Evolutionary conservation across 306 rosid genomes (phyloP).

Genomic region (cucumber (Cucumis sativus)): DNA sequence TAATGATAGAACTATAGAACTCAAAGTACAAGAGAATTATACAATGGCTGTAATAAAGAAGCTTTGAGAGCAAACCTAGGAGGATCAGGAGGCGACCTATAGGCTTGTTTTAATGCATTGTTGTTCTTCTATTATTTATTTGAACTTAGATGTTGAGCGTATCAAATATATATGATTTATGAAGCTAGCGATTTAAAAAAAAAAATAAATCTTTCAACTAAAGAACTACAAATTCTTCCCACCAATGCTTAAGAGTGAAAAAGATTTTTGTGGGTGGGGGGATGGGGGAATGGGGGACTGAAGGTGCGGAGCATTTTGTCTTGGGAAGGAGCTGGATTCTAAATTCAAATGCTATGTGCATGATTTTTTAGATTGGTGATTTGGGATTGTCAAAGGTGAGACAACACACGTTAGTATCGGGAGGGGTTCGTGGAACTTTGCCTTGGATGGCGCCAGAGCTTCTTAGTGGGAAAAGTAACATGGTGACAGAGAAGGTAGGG

Average conservation of each 20-base stretch:
- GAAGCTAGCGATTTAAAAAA: neutral
- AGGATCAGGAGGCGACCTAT: neutral
- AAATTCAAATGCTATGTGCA: conserved; percentile 7
- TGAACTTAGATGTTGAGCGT: neutral
- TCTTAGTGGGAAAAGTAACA: conserved; percentile 90
- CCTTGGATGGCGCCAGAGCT: conserved; percentile 99
- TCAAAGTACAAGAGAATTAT: too few relatives aligned
- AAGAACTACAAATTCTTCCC: neutral
- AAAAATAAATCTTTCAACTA: neutral
- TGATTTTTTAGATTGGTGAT: conserved; percentile 72
- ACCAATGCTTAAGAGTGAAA: neutral
- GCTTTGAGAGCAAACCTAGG: too few relatives aligned
- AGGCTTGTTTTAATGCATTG: neutral
- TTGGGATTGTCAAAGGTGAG: conserved; percentile 97
- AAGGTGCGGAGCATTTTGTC: neutral
- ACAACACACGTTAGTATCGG: conserved; percentile 92
- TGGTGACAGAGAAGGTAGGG: conserved; percentile 90
- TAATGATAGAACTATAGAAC: too few relatives aligned
- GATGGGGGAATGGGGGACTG: too few relatives aligned
- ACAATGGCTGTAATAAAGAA: too few relatives aligned
- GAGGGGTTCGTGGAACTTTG: conserved; percentile 97
- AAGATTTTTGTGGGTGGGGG: neutral
- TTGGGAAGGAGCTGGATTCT: neutral
- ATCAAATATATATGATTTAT: neutral
- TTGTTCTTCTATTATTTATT: neutral